Conservation (phyloP, 2,329 filamentous ascomycete species). For the Xylogone sp. region DNA sequence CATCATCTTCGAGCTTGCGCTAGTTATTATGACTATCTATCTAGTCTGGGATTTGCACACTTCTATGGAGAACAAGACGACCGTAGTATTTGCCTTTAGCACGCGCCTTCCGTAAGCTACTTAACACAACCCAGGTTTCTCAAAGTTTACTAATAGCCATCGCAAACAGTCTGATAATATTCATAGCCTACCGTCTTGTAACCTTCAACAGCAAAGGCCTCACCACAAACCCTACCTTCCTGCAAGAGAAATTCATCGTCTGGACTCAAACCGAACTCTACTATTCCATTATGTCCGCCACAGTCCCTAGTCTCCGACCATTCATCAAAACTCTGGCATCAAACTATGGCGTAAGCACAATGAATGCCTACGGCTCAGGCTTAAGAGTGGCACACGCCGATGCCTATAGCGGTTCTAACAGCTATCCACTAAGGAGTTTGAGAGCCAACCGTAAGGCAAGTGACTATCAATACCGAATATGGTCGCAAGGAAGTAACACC, state of each 20-base stretch:
- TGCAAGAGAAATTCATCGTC: slow-evolving; percentile 30
- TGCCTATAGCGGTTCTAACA: too few species aligned
- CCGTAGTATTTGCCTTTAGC: slow-evolving; percentile 36
- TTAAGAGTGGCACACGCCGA: background rate
- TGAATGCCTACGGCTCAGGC: slow-evolving; percentile 1
- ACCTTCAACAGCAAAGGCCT: slow-evolving; percentile 28
- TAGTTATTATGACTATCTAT: slow-evolving; percentile 34
- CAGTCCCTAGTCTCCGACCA: slow-evolving; percentile 40
- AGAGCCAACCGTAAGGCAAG: slow-evolving; percentile 3
- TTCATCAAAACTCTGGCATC: slow-evolving; percentile 35
- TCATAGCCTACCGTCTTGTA: slow-evolving; percentile 33
- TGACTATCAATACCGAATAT: slow-evolving; percentile 9
- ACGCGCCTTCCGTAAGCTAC: slow-evolving; percentile 35
- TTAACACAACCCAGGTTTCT: too few species aligned
- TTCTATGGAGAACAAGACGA: slow-evolving; percentile 30
- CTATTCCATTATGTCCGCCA: slow-evolving; percentile 38
- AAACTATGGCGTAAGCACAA: slow-evolving; percentile 24
- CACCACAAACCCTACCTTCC: slow-evolving; percentile 32
- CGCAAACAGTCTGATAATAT: slow-evolving; percentile 34
- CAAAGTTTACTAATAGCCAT: background rate
- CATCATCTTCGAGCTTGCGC: slow-evolving; percentile 33
- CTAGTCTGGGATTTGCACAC: slow-evolving; percentile 37
- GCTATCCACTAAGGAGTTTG: slow-evolving; percentile 5
- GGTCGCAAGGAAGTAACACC: background rate
- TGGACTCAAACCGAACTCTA: slow-evolving; percentile 37